Base-by-base conservation (phyloP, 164 flowering plant species). In the Kingdonia uniflora region DNA sequence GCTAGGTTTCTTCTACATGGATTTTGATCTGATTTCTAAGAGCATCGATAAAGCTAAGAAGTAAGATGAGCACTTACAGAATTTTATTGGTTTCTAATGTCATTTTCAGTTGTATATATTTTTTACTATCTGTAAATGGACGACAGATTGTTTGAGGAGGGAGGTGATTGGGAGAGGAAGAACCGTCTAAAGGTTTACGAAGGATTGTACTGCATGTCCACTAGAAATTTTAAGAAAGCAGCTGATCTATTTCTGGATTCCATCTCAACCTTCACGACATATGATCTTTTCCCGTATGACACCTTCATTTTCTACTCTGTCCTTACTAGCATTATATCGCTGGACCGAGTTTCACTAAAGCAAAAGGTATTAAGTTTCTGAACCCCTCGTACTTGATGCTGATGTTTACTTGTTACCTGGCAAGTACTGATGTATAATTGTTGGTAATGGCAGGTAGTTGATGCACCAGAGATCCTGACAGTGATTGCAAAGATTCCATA, bases 151-250 rank as follows among this genome's bases (percentile, higher is more conserved):
- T 92, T 92, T 71, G 99, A 92, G 64, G 97, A 92, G 71, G 99
- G 97, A 41, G 99, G 99, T 72, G 99, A 92, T 63, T 92, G 97
- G 99, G 96, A 92, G 64, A 86, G 97, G 75, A 92, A 92, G 74
- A 92, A 92, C 63, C 79, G 97, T 0, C 66, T 92, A 74, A 88
- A 92, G 73, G 99, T 92, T 56, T 92, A 92, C 55, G 99, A 92
- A 63, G 97, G 99, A 55, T 69, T 88, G 60, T 88, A 69, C 66
- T 92, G 84, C 86, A 78, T 92, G 97, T 72, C 99, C 53, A 78
- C 95, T 20, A 77, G 99, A 52, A 80, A 86, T 59, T 92, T 92
- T 60, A 86, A 80, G 75, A 84, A 82, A 68, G 98, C 98, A 11
- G 84, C 95, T 0, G 50, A 61, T 59, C 73, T 92, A 35, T 88